These are phyloP conservation scores for Paramecium sexaurelia DNA, from an alignment of 73 alveolate genomes.

Conservation along the genomic window DNA sequence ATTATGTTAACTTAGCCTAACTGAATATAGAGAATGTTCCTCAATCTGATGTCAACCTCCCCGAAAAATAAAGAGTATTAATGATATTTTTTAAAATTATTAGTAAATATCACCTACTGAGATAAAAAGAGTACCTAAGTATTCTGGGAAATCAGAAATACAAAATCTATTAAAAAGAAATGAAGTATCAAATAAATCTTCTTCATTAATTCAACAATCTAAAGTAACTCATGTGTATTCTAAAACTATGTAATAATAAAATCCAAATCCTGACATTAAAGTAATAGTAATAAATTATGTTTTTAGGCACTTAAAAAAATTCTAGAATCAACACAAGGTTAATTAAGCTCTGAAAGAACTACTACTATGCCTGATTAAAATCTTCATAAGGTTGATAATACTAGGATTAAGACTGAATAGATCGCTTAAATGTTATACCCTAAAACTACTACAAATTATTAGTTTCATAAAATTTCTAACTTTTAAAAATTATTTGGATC, in stretches of 20 bases:
- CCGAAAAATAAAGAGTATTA: neutral
- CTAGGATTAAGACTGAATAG: slow-evolving; percentile 29
- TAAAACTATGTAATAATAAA: slow-evolving; percentile 4
- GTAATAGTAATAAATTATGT: neutral
- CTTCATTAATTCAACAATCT: neutral
- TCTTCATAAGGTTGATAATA: neutral
- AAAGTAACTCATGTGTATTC: neutral
- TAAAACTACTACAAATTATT: slow-evolving; percentile 11
- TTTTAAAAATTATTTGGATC: slow-evolving; percentile 4
- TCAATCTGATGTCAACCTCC: neutral
- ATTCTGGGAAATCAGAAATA: slow-evolving; percentile 3
- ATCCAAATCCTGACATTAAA: neutral
- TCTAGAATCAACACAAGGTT: neutral
- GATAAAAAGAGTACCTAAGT: neutral
- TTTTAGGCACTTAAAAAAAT: neutral
- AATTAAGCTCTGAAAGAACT: neutral
- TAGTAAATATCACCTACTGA: neutral
- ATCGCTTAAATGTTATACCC: neutral
- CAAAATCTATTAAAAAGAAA: neutral
- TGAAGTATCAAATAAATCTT: neutral
- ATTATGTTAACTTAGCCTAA: neutral
- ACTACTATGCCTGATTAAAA: neutral
- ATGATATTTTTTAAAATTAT: neutral
- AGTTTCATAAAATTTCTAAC: neutral
- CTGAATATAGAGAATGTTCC: neutral